Base-by-base conservation (phyloP, 345 rosid genomes). In the Balakata baccata region DNA sequence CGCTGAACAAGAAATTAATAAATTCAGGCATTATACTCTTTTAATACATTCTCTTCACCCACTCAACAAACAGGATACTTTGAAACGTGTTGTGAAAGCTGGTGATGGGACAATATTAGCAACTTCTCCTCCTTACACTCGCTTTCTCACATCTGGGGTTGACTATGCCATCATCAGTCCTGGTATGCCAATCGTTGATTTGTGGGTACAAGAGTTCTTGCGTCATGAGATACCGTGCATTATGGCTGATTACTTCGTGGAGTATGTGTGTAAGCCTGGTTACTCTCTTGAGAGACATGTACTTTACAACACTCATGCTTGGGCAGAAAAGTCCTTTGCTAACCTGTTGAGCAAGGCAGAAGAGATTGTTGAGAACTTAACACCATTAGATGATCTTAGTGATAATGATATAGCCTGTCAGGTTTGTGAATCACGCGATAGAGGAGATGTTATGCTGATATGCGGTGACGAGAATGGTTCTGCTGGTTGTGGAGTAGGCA, bases 251-350 rank as follows among this genome's bases (percentile, higher is more conserved):
- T 93, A 96, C 85, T 62, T 96, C 69, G 99, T 96, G 71, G 99
- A 96, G 82, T 91, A 90, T 58, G 94, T 93, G 9, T 96, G 99
- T 85, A 96, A 93, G 77, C 90, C 96, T 14, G 96, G 99, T 16
- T 88, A 86, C 64, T 71, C 98, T 41, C 92, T 96, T 17, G 96
- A 93, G 56, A 88, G 79, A 69, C 93, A 96, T 64, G 96, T 93
- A 18, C 87, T 91, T 22, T 93, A 86, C 81, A 84, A 85, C 62
- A 90, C 97, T 6, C 85, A 82, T 66, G 78, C 85, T 52, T 93
- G 91, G 97, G 99, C 95, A 3, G 91, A 89, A 80, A 86, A 81
- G 57, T 93, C 99, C 0, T 85, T 83, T 11, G 75, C 78, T 10
- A 84, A 87, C 66, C 47, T 89, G 70, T 82, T 70, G 75, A 83